Conservation (phyloP, 345 rosid genomes). For the Garcia nutans region DNA sequence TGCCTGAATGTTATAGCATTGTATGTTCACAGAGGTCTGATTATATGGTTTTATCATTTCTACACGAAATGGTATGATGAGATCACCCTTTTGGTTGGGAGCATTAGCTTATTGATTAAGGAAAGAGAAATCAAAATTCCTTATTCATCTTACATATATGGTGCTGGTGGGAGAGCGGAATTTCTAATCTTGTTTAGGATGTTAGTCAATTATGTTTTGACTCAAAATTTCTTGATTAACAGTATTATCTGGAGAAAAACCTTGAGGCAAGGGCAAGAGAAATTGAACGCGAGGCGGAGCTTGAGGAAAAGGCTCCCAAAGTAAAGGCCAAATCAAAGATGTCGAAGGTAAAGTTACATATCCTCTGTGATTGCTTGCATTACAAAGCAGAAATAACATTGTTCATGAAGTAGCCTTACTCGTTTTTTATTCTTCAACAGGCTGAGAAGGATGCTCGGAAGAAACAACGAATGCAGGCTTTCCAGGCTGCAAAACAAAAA, state of each 20-base stretch:
- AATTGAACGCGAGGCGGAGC: slow-evolving; percentile 79
- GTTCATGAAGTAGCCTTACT: background rate
- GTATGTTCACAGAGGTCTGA: background rate
- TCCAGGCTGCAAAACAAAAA: slow-evolving; percentile 84
- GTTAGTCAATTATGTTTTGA: background rate
- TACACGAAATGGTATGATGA: background rate
- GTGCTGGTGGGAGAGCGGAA: background rate
- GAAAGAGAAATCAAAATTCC: background rate
- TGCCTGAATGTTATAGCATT: background rate
- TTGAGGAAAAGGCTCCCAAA: slow-evolving; percentile 90
- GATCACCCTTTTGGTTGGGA: background rate
- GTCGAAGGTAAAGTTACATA: slow-evolving; percentile 57
- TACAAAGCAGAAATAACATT: background rate
- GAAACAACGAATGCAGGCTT: slow-evolving; percentile 88
- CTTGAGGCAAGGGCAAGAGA: slow-evolving; percentile 75
- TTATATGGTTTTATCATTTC: background rate
- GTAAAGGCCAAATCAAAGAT: slow-evolving; percentile 91
- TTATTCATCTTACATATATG: background rate
- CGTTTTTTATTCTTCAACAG: slow-evolving; percentile 27
- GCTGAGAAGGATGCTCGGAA: slow-evolving; percentile 95
- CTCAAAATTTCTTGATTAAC: slow-evolving; percentile 16
- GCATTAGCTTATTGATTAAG: background rate
- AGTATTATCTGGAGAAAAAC: slow-evolving; percentile 97
- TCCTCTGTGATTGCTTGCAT: background rate
- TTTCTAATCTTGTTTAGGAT: background rate